Evolutionary conservation across 148 eudicot species (phyloP).

Genomic region (Vaccinium myrtillus): DNA sequence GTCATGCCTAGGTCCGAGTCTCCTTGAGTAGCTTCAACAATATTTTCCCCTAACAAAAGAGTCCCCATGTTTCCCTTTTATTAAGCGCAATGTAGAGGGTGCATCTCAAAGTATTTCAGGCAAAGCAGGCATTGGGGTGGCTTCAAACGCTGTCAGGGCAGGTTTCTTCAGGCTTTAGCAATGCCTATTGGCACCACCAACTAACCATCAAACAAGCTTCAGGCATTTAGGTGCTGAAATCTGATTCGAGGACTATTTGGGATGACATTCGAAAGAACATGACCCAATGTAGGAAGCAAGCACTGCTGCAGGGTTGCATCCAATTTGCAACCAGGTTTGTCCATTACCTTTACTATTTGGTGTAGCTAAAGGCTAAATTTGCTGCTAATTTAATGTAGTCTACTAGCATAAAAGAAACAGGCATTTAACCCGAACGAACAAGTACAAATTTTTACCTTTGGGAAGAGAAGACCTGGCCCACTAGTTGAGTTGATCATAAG

Average conservation of each 20-base stretch:
- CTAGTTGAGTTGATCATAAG: slow-evolving; percentile 87
- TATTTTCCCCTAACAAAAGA: too few species aligned
- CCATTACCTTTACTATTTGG: neutral
- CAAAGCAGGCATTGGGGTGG: neutral
- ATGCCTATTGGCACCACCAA: neutral
- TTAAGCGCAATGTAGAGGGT: too few species aligned
- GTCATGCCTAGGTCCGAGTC: neutral
- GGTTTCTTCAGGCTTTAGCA: neutral
- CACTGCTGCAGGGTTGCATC: neutral
- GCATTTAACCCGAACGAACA: slow-evolving; percentile 5
- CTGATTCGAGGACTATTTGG: neutral
- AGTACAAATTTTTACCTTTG: slow-evolving; percentile 51
- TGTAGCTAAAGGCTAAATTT: neutral
- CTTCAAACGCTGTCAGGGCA: neutral
- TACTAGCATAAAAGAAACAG: neutral
- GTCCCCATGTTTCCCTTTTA: too few species aligned
- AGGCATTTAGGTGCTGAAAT: neutral
- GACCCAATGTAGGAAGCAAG: neutral
- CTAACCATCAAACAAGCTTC: neutral
- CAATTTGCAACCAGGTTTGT: neutral
- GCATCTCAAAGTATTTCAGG: neutral
- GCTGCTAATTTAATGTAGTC: neutral
- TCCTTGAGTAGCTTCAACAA: too few species aligned
- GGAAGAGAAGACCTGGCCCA: slow-evolving; percentile 91
- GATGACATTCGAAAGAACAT: neutral